Evolutionary conservation across 768 basidiomycete genomes (phyloP), one percentile per base, ranked within the genome.

Genomic region (Leccinum uliginosum): DNA sequence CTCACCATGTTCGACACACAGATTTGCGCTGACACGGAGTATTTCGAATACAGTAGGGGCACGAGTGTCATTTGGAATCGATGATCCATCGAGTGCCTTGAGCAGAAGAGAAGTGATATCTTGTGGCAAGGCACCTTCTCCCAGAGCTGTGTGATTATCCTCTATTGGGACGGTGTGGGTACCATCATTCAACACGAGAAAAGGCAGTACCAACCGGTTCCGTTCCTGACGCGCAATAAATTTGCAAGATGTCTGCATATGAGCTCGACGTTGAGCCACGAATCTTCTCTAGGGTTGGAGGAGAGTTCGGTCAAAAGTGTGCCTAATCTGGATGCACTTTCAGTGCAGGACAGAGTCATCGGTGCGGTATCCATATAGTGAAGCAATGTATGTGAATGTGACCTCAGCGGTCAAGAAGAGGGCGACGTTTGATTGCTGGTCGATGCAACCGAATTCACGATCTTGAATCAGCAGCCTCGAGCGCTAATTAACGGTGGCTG

Each of bases 1-100:
- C 82, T 58, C 61, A 85, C 89, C 84, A 63, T 93, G 89, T 67
- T 93, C 89, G 73, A 91, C 85, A 70, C 89, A 91, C 17, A 93
- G 72, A 71, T 93, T 93, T 12, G 91, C 91, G 24, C 83, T 84
- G 14, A 91, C 83, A 56, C 91, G 81, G 53, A 93, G 79, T 29
- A 91, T 72, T 67, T 93, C 88, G 57, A 81, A 81, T 23, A 85
- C 75, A 10, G 80, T 79, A 9, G 79, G 65, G 50, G 82, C 76
- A 56, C 77, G 79, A n/a, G 71, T 59, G 27, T 76, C 71, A 53
- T 68, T 71, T 6, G 83, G 82, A 47, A 78, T 74, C 19, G 77
- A 60, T 6, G 78, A 67, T 44, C 78, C 82, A 55, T 78, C 74
- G 21, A 87, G 73, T 7, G 85, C 82, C 43, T 77, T 72, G 34